These are phyloP conservation scores for Drechslerella coelobrocha DNA, from an alignment of 2,329 filamentous ascomycete species.

Conservation along the genomic window DNA sequence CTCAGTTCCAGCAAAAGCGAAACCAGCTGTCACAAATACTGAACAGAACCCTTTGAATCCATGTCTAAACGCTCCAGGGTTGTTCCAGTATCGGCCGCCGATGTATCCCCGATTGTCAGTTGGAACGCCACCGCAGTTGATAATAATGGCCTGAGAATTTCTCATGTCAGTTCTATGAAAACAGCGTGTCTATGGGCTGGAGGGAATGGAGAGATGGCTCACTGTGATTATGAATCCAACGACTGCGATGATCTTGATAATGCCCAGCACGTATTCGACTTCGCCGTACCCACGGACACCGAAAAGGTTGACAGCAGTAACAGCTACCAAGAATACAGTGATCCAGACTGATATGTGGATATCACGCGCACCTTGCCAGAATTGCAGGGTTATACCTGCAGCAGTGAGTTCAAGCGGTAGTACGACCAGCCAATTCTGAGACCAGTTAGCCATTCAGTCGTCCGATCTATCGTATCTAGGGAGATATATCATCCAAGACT, in stretches of 20 bases:
- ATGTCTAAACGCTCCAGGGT: conserved; percentile 61
- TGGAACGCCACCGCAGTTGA: conserved; percentile 68
- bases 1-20: conserved; percentile 66
- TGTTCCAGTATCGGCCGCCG: conserved; percentile 59
- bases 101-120: conserved; percentile 45
- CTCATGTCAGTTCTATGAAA: conserved; percentile 10
- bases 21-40: conserved; percentile 66
- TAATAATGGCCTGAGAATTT: conserved; percentile 59
- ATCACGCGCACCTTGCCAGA: conserved; percentile 37
- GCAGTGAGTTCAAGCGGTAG: conserved; percentile 66
- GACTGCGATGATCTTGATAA: conserved; percentile 54
- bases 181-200: not conserved
- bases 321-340: conserved; percentile 48
- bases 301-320: conserved; percentile 54
- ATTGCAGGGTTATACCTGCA: conserved; percentile 57
- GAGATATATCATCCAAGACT: not conserved
- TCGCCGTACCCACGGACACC: conserved; percentile 55
- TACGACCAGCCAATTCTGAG: conserved; percentile 61
- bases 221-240: conserved; percentile 54
- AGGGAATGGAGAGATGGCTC: not conserved
- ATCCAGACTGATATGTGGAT: conserved; percentile 51
- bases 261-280: conserved; percentile 54
- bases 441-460: not conserved
- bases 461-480: conserved; percentile 51
- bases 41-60: conserved; percentile 65